A percentile compares a stretch with the other conserved stretches of the same genome.
Evolutionary conservation across 2,329 filamentous ascomycete genomes (phyloP).

Genomic region (Lecanoromycetidae sp.): DNA sequence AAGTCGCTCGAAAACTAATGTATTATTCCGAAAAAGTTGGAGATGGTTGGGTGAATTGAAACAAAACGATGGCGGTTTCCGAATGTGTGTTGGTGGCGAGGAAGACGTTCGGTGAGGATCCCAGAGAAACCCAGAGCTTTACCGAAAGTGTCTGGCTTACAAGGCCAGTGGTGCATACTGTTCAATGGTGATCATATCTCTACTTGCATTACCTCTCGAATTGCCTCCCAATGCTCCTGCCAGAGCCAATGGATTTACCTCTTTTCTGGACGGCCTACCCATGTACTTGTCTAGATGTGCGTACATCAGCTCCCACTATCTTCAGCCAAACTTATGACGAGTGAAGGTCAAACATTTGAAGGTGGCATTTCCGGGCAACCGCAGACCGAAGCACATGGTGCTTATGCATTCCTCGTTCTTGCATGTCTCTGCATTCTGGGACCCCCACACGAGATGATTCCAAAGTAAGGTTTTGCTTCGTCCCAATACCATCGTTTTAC

Average conservation of each 20-base stretch:
- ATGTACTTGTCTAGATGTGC: slow-evolving; percentile 72
- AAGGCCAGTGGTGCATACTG: slow-evolving; percentile 70
- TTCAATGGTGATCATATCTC: slow-evolving; percentile 68
- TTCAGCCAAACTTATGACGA: slow-evolving; percentile 16
- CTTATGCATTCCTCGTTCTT: slow-evolving; percentile 89
- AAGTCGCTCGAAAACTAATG: background rate
- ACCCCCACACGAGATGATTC: slow-evolving; percentile 60
- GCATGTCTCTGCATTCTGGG: slow-evolving; percentile 80
- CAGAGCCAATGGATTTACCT: slow-evolving; percentile 47
- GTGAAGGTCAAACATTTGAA: slow-evolving; percentile 76
- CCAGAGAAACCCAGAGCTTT: slow-evolving; percentile 18
- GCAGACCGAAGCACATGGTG: slow-evolving; percentile 84
- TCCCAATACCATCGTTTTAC: slow-evolving; percentile 12
- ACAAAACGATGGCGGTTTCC: slow-evolving; percentile 78
- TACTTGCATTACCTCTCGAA: slow-evolving; percentile 71
- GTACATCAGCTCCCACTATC: slow-evolving; percentile 25
- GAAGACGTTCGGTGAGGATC: slow-evolving; percentile 64
- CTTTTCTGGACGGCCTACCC: slow-evolving; percentile 59
- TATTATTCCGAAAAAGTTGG: slow-evolving; percentile 42
- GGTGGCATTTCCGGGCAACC: slow-evolving; percentile 82
- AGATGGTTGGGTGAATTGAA: slow-evolving; percentile 80
- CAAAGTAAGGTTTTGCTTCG: slow-evolving; percentile 41
- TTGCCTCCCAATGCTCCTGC: slow-evolving; percentile 62
- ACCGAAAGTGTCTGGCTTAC: slow-evolving; percentile 4
- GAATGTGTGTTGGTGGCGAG: slow-evolving; percentile 74